Base-by-base conservation (phyloP, 1,284 basidiomycete genomes). In the Coniophora puteana region DNA sequence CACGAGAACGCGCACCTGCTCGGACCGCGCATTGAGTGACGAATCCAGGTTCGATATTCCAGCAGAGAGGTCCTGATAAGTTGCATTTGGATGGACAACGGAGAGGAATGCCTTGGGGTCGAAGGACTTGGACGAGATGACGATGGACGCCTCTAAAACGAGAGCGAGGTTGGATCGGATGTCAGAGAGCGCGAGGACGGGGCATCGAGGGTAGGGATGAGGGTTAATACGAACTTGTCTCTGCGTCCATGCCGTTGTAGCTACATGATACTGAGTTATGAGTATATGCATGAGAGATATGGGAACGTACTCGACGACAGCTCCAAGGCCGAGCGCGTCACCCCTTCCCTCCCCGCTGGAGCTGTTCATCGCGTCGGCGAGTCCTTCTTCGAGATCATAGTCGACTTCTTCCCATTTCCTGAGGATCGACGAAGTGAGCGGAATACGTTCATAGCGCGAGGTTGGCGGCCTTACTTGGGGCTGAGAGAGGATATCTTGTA, bases 81-180 rank as follows among this genome's bases (percentile, higher is more conserved):
- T 93, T 8, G 95, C 96, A 57, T 97, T 92, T 2, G 96, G 96
- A 57, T 99, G 93, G 12, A 95, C 83, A 3, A 82, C 82, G 6
- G 91, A 89, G 21, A 99, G 75, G 61, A 97, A 99, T 0, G 80
- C 76, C 59, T 97, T 98, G 12, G 96, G 90, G 58, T 98, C 92
- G 66, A 99, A 99, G 1, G 89, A 80, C 64, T 99, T 99, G 36
- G 92, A 95, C 2, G 85, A 83, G 8, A 94, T 78, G 30, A 89
- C 71, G 44, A 93, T 83, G 5, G 87, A 70, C 5, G 88, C 79
- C 67, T 86, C 90, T 93, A 35, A 29, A 11, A 49, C 44, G 40
- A 61, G 49, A 53, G 17, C 24, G 12, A 21, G 18, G 11, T 34
- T 34, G 37, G 36, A 33, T 24, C 27, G 35, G 16, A 38, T 38